Percentiles rank a stretch among this genome's conserved stretches.
Evolutionary conservation across 257 asterid genomes (phyloP).

Genomic region (Penstemon eatonii): DNA sequence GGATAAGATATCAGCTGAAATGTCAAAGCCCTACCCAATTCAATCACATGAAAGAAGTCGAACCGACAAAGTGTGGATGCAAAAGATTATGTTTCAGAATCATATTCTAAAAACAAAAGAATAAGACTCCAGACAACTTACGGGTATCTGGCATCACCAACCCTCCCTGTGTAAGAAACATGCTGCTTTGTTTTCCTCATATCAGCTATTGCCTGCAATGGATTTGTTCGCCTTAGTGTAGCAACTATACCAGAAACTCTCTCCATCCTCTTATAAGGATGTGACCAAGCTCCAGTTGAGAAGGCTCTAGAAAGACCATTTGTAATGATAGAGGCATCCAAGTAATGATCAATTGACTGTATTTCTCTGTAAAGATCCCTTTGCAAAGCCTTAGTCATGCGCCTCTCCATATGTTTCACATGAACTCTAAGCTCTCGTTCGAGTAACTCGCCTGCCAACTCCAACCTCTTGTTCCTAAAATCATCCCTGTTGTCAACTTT

Average conservation of each 20-base stretch:
- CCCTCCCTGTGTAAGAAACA: conserved; percentile 88
- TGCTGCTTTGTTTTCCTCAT: conserved; percentile 96
- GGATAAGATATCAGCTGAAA: too few relatives aligned
- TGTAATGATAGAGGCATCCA: conserved; percentile 79
- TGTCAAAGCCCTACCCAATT: too few relatives aligned
- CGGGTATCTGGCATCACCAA: conserved; percentile 98
- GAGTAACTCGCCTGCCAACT: conserved; percentile 82
- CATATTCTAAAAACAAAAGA: conserved; percentile 12
- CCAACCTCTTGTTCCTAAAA: conserved; percentile 87
- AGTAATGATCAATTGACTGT: conserved; percentile 56
- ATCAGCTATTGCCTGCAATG: conserved; percentile 76
- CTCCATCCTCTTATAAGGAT: conserved; percentile 83
- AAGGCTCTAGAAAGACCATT: conserved; percentile 97
- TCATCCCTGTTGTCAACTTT: conserved; percentile 86
- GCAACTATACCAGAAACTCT: conserved; percentile 93
- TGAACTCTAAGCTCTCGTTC: conserved; percentile 81
- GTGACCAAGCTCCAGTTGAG: conserved; percentile 93
- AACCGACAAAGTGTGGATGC: too few relatives aligned
- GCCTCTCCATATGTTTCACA: conserved; percentile 79
- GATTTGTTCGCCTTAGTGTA: conserved; percentile 83
- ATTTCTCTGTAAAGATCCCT: conserved; percentile 72
- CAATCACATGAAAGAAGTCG: too few relatives aligned
- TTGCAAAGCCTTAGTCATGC: conserved; percentile 73
- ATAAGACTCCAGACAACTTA: conserved; percentile 39
- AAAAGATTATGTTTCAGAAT: too few relatives aligned